Conservation (phyloP, 257 asterid genomes). For the Gentiana macrophylla region DNA sequence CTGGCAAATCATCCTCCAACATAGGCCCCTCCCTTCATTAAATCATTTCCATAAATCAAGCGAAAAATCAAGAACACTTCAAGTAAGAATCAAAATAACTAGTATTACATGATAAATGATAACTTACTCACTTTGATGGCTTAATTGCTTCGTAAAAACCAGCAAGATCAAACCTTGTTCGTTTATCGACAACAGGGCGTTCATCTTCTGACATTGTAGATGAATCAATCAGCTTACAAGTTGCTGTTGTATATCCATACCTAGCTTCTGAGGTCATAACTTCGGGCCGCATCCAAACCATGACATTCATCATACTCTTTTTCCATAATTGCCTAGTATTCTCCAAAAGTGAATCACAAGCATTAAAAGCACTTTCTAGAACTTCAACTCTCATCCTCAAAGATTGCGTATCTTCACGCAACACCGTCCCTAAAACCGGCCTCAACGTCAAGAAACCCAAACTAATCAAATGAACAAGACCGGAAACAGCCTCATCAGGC, state of each 20-base stretch:
- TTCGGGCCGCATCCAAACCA: slow-evolving; percentile 94
- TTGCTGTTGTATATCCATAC: slow-evolving; percentile 39
- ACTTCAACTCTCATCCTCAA: slow-evolving; percentile 65
- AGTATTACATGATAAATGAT: background rate
- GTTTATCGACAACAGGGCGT: slow-evolving; percentile 24
- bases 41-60: slow-evolving; percentile 12
- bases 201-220: slow-evolving; percentile 24
- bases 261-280: slow-evolving; percentile 86
- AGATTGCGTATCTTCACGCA: slow-evolving; percentile 31
- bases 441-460: slow-evolving; percentile 68
- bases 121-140: slow-evolving; percentile 75
- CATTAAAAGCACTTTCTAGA: slow-evolving; percentile 42
- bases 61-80: slow-evolving; percentile 5
- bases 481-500: slow-evolving; percentile 68
- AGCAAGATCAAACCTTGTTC: slow-evolving; percentile 52
- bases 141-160: slow-evolving; percentile 91
- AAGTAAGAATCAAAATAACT: background rate
- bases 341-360: slow-evolving; percentile 70
- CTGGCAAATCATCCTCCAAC: slow-evolving; percentile 64
- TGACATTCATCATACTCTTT: slow-evolving; percentile 73
- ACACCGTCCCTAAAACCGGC: slow-evolving; percentile 36
- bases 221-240: slow-evolving; percentile 23
- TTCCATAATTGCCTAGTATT: slow-evolving; percentile 77
- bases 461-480: slow-evolving; percentile 77
- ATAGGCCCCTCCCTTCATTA: slow-evolving; percentile 55